Evolutionary conservation across 1,284 basidiomycete genomes (phyloP).

Genomic region (Wallemia hederae): DNA sequence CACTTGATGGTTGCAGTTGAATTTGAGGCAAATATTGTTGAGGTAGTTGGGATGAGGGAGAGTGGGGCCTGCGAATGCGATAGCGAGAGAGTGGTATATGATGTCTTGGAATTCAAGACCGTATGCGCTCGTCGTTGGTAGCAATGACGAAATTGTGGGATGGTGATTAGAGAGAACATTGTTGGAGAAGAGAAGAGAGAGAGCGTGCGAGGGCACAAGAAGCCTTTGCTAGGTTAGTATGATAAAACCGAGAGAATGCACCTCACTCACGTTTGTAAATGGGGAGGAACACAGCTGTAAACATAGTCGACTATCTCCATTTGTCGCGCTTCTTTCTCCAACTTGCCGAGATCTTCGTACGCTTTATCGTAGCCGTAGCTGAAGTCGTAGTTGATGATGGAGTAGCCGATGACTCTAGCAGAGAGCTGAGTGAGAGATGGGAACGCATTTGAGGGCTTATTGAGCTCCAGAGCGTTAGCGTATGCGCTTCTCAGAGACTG

Average conservation of each 20-base stretch:
- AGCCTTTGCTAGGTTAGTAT: neutral
- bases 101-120: neutral
- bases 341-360: neutral
- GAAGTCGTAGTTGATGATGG: neutral
- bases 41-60: neutral
- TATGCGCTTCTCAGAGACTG: neutral
- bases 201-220: neutral
- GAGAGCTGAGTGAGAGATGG: neutral
- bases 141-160: neutral
- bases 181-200: neutral
- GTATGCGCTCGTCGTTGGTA: neutral
- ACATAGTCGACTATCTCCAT: neutral
- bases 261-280: neutral
- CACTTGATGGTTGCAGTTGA: neutral
- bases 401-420: neutral
- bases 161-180: neutral
- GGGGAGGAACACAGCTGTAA: neutral
- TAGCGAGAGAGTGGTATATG: neutral
- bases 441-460: neutral
- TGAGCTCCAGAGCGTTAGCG: neutral
- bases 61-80: neutral
- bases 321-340: neutral
- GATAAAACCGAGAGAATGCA: neutral
- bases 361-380: neutral
- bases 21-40: neutral